Percentiles rank a stretch among this genome's conserved stretches.
Conservation (phyloP, 2,329 filamentous ascomycete species). For the Hypoxylon sp. region DNA sequence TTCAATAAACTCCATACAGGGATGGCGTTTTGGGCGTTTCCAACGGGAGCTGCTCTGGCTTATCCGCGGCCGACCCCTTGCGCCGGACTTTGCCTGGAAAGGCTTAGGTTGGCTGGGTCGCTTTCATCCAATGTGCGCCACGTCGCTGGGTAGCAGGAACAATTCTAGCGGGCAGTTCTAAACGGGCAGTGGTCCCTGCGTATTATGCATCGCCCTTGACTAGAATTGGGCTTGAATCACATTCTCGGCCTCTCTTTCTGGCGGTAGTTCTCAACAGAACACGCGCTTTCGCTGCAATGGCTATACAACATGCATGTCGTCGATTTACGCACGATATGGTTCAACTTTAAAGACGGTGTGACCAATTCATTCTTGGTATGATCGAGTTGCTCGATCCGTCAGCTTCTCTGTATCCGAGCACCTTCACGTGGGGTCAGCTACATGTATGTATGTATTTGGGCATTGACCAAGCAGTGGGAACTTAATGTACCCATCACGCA, state of each 20-base stretch:
- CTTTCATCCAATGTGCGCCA: constrained; percentile 43
- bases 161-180: constrained; percentile 42
- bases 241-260: constrained; percentile 41
- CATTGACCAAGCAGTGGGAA: constrained; percentile 21
- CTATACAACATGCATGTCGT: constrained; percentile 16
- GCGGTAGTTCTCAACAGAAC: constrained; percentile 13
- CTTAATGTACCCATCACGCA: constrained; percentile 29
- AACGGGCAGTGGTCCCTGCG: constrained; percentile 45
- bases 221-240: constrained; percentile 36
- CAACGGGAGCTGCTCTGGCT: constrained; percentile 30
- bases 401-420: constrained; percentile 23
- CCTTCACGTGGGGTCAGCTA: constrained; percentile 29
- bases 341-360: constrained; percentile 38
- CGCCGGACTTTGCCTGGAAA: constrained; percentile 34
- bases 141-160: constrained; percentile 38
- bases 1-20: constrained; percentile 20
- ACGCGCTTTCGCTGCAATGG: not conserved
- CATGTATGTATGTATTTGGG: constrained; percentile 1
- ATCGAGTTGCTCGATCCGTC: constrained; percentile 32
- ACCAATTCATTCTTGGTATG: constrained; percentile 35
- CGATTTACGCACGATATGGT: constrained; percentile 16
- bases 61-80: constrained; percentile 40
- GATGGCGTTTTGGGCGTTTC: constrained; percentile 36
- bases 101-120: constrained; percentile 36
- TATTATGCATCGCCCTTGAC: constrained; percentile 43